Base-by-base conservation (phyloP, 2,329 filamentous ascomycete species). In the Clarireedia paspali region DNA sequence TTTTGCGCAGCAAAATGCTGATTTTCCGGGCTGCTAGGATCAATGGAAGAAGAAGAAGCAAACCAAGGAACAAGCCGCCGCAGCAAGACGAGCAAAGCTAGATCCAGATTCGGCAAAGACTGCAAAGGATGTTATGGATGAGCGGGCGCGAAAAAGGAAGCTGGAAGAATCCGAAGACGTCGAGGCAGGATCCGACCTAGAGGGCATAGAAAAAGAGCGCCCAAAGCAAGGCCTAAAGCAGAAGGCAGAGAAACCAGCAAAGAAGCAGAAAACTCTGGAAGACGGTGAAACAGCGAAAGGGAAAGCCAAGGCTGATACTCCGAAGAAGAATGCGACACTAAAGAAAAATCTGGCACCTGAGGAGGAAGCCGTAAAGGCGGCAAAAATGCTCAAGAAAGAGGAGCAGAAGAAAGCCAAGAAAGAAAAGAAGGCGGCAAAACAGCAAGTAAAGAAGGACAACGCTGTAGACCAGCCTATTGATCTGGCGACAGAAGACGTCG, bases 41-140 rank as follows among this genome's bases (percentile, higher is more conserved):
- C 90, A 96, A 85, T 95, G 91, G 90, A 84, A 85, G 71, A 87
- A 87, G 69, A 95, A 94, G 75, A 97, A 97, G 77, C 91, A 97
- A 74, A 92, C 90, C 50, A 96, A 95, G 70, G 88, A 90, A 71
- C 82, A 96, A 72, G 89, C 89, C 58, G 83, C 84, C 60, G 85
- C 87, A 63, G 88, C 90, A 55, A 91, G 91, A 74, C 82, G 86
- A 68, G 89, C 88, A 58, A 97, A 96, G 74, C 80, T 97, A 42
- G 89, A 97, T 67, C 91, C 94, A 26, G 89, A 92, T 63, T 91
- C 90, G 67, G 85, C 87, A 62, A 94, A 95, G 76, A 94, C 84
- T 62, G 92, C 91, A 59, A 92, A 95, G 71, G 91, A 97, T 71
- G 84, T 96, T 59, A 87, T 95, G 83, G 90, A 95, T 63, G 91